A percentile compares a stretch with the other conserved stretches of the same genome.
Conservation (phyloP, 768 basidiomycete genomes). For the Boletus eberwhitei region DNA sequence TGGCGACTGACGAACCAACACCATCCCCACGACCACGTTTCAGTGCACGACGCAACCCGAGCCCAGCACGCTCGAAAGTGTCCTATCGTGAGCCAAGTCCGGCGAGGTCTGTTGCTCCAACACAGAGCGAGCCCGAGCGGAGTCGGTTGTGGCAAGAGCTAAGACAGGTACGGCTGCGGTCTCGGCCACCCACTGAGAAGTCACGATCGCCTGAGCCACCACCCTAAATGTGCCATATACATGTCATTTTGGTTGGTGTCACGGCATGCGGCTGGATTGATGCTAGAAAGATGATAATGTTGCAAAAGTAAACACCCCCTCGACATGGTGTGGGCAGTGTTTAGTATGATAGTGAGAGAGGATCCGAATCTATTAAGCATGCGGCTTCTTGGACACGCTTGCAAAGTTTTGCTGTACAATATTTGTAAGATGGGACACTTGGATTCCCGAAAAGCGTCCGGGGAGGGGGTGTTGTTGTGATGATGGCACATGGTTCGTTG, state of each 20-base stretch:
- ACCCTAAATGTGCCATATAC: constrained; percentile 28
- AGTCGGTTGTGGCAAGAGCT: constrained; percentile 56
- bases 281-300: constrained; percentile 9
- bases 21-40: constrained; percentile 34
- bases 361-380: constrained; percentile 17
- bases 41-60: constrained; percentile 36
- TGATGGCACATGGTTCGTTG: constrained; percentile 21
- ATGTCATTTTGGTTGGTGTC: constrained; percentile 7
- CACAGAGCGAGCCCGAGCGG: constrained; percentile 38
- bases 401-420: constrained; percentile 8
- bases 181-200: constrained; percentile 43
- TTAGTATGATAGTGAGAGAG: constrained; percentile 10
- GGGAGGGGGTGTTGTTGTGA: constrained; percentile 1
- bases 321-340: constrained; percentile 9
- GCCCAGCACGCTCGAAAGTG: constrained; percentile 35
- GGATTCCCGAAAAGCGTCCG: background rate
- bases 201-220: constrained; percentile 39
- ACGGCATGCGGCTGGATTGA: constrained; percentile 12
- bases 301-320: background rate
- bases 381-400: constrained; percentile 15
- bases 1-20: constrained; percentile 20
- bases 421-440: constrained; percentile 1
- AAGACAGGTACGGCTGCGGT: constrained; percentile 45
- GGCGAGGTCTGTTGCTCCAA: constrained; percentile 23
- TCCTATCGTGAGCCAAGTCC: constrained; percentile 31